phyloP scores from a whole-genome alignment of 352 stramenopile genomes.

The Phytophthora uliginosa region DNA sequence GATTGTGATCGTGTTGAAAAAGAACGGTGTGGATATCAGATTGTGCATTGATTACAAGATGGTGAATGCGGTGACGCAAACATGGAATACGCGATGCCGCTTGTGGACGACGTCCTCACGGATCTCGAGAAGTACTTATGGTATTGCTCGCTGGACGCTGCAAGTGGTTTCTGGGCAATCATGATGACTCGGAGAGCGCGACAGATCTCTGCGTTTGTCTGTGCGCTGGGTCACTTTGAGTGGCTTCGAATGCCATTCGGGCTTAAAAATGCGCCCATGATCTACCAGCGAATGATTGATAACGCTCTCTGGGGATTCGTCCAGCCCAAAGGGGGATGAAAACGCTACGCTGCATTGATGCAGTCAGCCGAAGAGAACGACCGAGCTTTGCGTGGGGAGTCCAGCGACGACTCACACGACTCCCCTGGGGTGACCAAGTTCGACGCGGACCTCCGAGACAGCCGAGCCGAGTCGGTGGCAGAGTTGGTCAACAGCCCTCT shows the following conservation, averaged over 20 bases:
- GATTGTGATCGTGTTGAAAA: neutral
- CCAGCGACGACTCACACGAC: too few species aligned
- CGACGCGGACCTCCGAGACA: too few species aligned
- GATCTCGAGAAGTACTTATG: too few species aligned
- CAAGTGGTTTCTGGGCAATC: too few species aligned
- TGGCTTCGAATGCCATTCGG: neutral
- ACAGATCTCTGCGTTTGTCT: too few species aligned
- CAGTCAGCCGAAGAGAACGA: neutral
- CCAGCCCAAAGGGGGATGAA: neutral
- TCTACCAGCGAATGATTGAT: neutral
- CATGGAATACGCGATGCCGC: constrained; percentile 1
- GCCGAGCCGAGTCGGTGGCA: neutral
- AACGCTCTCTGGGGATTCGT: neutral
- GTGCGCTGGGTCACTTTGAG: neutral
- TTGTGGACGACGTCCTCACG: neutral
- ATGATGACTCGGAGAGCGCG: too few species aligned
- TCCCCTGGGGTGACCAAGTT: too few species aligned
- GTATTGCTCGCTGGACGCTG: too few species aligned
- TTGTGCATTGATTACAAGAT: neutral
- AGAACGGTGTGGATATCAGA: neutral
- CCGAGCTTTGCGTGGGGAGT: neutral
- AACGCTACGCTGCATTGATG: neutral
- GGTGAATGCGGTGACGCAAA: neutral
- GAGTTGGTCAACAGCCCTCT: neutral
- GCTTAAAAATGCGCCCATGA: neutral